Evolutionary conservation across 352 stramenopile genomes (phyloP), one percentile per base, ranked within the genome.

Genomic region (Peronosclerospora sorghi): DNA sequence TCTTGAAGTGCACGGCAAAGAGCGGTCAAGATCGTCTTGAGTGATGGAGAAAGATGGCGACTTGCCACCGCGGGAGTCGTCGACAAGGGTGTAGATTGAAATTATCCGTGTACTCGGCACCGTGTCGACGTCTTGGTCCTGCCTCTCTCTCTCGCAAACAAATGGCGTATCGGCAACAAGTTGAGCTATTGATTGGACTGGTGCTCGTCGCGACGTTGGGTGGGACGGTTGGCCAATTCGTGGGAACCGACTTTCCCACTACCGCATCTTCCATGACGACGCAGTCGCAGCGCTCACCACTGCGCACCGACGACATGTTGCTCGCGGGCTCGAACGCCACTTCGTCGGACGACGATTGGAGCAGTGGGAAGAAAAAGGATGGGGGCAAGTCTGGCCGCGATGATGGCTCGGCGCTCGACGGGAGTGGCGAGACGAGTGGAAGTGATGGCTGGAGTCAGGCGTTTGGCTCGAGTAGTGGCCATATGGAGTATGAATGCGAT

Each of bases 401-500:
- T 35, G 24, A 39, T 24, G 10, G 32, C 0, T 47, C 37, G 12
- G 32, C 38, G 8, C 47, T 42, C n/a, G 36, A 35, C 2, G 44
- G n/a, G 23, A 56, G 51, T 36, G 46, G 35, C 20, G 40, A 59
- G 2, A 35, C 45, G 19, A 64, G 48, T 15, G 51, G 32, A 19
- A 63, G 46, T 15, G 42, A 38, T 18, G 62, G 46, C 32, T 53
- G 28, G 32, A 51, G 32, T 13, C 62, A 51, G 17, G 34, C 38
- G 18, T 55, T 42, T 8, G 66, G 51, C 17, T 61, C 51, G 7
- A 42, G 49, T 15, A 67, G n/a, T n/a, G n/a, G n/a, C n/a, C n/a
- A n/a, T 24, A 29, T 65, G 29, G 55, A 60, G 47, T 75, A 82
- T 35, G 65, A 41, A 8, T 82, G 70, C 39, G 41, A 50, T 29